Percentiles rank a stretch among this genome's conserved stretches.
Evolutionary conservation across 1,284 basidiomycete species (phyloP).

Genomic region (Sanghuangporus weigelae): DNA sequence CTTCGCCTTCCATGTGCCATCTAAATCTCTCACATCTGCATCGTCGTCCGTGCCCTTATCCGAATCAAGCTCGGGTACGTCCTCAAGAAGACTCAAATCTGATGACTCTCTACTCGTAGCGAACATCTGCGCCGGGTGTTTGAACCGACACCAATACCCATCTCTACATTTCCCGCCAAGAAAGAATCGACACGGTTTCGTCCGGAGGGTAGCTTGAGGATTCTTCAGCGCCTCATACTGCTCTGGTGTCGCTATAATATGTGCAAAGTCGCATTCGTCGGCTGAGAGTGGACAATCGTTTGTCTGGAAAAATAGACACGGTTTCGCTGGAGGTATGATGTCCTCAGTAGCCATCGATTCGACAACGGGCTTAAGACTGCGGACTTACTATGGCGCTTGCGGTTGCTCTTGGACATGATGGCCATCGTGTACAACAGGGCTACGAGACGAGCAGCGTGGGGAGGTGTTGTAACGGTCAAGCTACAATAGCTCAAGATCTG

Average conservation of each 20-base stretch:
- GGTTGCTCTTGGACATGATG: constrained; percentile 9
- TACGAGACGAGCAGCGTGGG: not conserved
- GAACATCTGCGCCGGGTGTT: constrained; percentile 15
- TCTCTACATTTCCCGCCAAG: constrained; percentile 19
- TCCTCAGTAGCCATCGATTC: not conserved
- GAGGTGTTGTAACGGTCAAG: not conserved
- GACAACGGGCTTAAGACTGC: not conserved
- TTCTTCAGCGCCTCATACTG: constrained; percentile 1
- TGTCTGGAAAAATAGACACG: constrained; percentile 23
- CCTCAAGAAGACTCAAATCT: not conserved
- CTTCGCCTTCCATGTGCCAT: constrained; percentile 18
- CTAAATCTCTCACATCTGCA: constrained; percentile 20
- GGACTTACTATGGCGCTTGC: constrained; percentile 14
- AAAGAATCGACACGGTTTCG: constrained; percentile 20
- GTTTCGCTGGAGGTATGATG: constrained; percentile 19
- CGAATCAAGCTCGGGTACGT: not conserved
- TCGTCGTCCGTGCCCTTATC: constrained; percentile 9
- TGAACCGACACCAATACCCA: constrained; percentile 23
- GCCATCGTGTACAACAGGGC: not conserved
- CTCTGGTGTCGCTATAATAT: constrained; percentile 18
- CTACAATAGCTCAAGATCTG: not conserved
- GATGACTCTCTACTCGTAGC: constrained; percentile 2
- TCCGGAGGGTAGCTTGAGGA: constrained; percentile 18
- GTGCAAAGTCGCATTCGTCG: constrained; percentile 23
- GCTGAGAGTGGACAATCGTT: constrained; percentile 23